phyloP scores from a whole-genome alignment of 306 rosid genomes.

The Casuarina equisetifolia region DNA sequence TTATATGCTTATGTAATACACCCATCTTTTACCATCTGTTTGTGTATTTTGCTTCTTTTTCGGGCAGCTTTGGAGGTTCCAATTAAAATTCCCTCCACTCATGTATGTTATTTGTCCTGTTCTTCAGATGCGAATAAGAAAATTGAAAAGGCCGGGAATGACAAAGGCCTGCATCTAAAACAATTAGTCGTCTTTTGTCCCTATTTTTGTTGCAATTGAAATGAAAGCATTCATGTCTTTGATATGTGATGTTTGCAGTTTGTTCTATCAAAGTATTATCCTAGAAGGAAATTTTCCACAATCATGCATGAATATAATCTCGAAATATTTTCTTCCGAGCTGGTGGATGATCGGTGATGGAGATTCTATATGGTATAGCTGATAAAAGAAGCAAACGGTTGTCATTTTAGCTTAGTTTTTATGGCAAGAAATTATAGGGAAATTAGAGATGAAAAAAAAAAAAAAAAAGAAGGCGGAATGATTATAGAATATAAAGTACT shows the following conservation, averaged over 20 bases:
- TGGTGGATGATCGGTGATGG: neutral
- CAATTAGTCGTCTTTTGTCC: neutral
- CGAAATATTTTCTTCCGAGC: neutral
- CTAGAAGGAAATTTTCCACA: neutral
- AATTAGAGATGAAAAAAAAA: no score
- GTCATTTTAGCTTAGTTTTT: neutral
- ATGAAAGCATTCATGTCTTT: neutral
- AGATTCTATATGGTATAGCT: neutral
- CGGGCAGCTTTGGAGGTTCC: slow-evolving; percentile 20
- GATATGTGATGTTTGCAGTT: neutral
- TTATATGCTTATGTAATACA: slow-evolving; percentile 24
- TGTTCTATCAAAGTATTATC: neutral
- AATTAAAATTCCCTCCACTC: slow-evolving; percentile 17
- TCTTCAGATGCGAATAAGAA: slow-evolving; percentile 3
- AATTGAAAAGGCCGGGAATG: neutral
- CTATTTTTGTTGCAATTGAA: neutral
- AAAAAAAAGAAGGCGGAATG: no score
- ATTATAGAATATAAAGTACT: no score
- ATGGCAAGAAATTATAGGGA: no score
- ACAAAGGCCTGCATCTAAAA: slow-evolving; percentile 8
- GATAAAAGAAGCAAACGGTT: neutral
- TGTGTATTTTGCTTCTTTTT: neutral
- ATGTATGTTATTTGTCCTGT: slow-evolving; percentile 1
- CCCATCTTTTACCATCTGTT: slow-evolving; percentile 15
- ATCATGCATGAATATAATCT: neutral